phyloP scores from a whole-genome alignment of 148 eudicot genomes.

The Rhododendron williamsianum region DNA sequence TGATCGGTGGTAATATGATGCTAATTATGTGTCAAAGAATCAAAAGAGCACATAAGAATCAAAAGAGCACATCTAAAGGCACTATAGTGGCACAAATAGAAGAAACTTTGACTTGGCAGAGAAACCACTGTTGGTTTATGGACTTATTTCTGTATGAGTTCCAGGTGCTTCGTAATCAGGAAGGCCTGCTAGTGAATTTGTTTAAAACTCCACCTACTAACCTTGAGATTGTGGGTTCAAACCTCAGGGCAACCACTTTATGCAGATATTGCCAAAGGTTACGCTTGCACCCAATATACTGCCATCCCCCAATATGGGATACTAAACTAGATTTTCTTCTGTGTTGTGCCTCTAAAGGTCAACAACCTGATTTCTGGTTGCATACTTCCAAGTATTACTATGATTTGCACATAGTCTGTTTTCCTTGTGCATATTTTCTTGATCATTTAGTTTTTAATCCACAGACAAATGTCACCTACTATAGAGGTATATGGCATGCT shows the following conservation, averaged over 20 bases:
- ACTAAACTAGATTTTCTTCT: neutral
- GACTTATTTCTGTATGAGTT: slow-evolving; percentile 1
- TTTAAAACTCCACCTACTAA: neutral
- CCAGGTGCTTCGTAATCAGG: neutral
- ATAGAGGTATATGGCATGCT: slow-evolving; percentile 83
- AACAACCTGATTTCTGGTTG: neutral
- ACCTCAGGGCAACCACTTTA: neutral
- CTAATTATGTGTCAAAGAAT: slow-evolving; percentile 5
- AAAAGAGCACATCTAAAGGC: neutral
- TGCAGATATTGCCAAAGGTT: neutral
- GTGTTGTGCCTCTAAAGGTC: neutral
- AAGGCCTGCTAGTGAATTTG: neutral
- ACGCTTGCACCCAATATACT: neutral
- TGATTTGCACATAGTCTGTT: neutral
- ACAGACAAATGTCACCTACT: slow-evolving; percentile 82
- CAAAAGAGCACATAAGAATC: slow-evolving; percentile 2
- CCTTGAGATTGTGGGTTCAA: neutral
- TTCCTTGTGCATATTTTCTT: slow-evolving; percentile 1
- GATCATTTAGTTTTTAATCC: slow-evolving; percentile 1
- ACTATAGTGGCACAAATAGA: neutral
- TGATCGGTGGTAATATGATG: neutral
- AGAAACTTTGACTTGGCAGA: neutral
- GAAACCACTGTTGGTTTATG: neutral
- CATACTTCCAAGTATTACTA: neutral
- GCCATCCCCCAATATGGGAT: neutral